A percentile compares a stretch with the other conserved stretches of the same genome.
These are phyloP conservation scores for Spathaspora passalidarum DNA, from an alignment of 805 yeast genomes.

Conservation along the genomic window DNA sequence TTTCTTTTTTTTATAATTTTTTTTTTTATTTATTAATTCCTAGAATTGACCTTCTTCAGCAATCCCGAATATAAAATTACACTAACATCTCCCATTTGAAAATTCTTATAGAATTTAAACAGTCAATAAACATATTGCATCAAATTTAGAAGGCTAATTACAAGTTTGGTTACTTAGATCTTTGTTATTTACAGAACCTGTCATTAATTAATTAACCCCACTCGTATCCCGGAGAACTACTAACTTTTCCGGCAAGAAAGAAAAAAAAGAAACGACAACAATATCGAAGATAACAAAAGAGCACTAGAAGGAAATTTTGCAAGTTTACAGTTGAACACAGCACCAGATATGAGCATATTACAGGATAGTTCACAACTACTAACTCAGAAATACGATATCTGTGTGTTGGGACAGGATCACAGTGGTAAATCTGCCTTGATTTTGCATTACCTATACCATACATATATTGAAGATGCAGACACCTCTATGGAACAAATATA, in stretches of 20 bases:
- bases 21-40: neutral
- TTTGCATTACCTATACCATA: constrained; percentile 19
- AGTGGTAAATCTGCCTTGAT: constrained; percentile 28
- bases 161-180: neutral
- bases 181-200: no score
- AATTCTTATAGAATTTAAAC: neutral
- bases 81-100: neutral
- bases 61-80: neutral
- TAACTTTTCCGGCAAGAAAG: neutral
- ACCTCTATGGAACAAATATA: constrained; percentile 24
- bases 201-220: no score
- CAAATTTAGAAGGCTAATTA: neutral
- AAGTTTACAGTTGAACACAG: neutral
- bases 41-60: neutral
- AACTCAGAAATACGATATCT: constrained; percentile 21
- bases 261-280: constrained; percentile 1
- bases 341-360: constrained; percentile 3
- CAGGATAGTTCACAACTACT: constrained; percentile 14
- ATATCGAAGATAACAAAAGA: neutral
- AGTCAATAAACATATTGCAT: neutral
- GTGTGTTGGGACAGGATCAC: constrained; percentile 23
- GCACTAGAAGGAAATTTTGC: neutral
- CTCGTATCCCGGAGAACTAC: neutral
- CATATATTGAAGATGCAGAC: constrained; percentile 17
- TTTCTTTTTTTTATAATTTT: neutral